Percentiles rank a stretch among this genome's conserved stretches.
These are phyloP conservation scores for Fusarium concolor DNA, from an alignment of 2,329 filamentous ascomycete genomes.

Conservation along the genomic window DNA sequence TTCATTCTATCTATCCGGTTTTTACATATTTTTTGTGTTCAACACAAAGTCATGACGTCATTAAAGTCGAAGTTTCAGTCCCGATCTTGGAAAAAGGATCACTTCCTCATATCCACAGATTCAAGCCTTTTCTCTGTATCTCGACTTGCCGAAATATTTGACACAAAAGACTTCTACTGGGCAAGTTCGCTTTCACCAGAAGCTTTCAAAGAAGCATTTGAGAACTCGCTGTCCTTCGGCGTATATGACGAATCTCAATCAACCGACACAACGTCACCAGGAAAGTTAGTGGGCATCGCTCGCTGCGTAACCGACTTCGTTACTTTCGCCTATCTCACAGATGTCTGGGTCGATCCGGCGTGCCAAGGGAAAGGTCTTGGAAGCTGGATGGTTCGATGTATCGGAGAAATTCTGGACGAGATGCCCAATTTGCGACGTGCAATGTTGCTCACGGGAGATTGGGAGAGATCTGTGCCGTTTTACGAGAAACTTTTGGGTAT, in stretches of 20 bases:
- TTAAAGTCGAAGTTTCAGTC: slow-evolving; percentile 4
- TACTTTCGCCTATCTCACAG: slow-evolving; percentile 72
- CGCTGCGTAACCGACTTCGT: slow-evolving; percentile 72
- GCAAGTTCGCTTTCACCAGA: slow-evolving; percentile 59
- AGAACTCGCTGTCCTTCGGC: slow-evolving; percentile 67
- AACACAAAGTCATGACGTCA: background rate
- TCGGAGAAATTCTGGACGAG: slow-evolving; percentile 62
- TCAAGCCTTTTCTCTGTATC: slow-evolving; percentile 60
- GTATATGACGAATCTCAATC: slow-evolving; percentile 54
- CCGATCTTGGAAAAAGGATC: slow-evolving; percentile 55
- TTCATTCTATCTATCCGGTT: too few relatives aligned
- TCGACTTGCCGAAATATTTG: slow-evolving; percentile 61
- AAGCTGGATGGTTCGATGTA: slow-evolving; percentile 68
- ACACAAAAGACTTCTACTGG: slow-evolving; percentile 66
- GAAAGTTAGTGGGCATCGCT: slow-evolving; percentile 47
- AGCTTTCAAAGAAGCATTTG: slow-evolving; percentile 58
- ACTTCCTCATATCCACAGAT: slow-evolving; percentile 68
- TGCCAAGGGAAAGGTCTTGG: slow-evolving; percentile 70
- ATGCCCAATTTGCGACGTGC: slow-evolving; percentile 67
- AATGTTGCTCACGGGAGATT: slow-evolving; percentile 60
- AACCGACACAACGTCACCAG: background rate
- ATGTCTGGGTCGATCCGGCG: slow-evolving; percentile 69
- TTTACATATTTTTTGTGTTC: too few relatives aligned
- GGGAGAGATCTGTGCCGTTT: slow-evolving; percentile 51
- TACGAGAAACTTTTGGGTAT: slow-evolving; percentile 50